Evolutionary conservation across 805 yeast species (phyloP).

Genomic region (Starmerella kuoi): DNA sequence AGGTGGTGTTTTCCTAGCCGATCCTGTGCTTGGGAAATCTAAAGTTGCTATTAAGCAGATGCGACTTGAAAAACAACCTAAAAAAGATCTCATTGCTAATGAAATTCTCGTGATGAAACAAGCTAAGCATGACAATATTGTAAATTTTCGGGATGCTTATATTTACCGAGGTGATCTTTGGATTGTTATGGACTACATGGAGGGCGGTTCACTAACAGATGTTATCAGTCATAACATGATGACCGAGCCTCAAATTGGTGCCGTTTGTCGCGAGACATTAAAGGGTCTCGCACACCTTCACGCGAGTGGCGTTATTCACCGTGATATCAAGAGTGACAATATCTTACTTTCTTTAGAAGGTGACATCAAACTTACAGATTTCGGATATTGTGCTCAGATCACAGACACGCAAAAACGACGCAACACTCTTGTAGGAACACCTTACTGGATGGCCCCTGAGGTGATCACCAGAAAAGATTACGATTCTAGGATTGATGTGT

Average conservation of each 20-base stretch:
- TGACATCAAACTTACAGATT: constrained; percentile 86
- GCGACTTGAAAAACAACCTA: constrained; percentile 89
- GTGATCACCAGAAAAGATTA: constrained; percentile 90
- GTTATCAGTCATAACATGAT: constrained; percentile 79
- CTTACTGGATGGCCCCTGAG: constrained; percentile 99
- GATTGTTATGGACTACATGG: constrained; percentile 99
- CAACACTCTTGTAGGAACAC: constrained; percentile 98
- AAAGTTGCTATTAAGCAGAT: constrained; percentile 90
- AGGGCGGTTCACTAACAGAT: constrained; percentile 93
- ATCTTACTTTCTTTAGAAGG: constrained; percentile 73
- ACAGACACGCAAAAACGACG: constrained; percentile 73
- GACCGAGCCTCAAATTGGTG: constrained; percentile 88
- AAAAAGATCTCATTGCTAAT: constrained; percentile 85
- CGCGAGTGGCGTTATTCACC: constrained; percentile 81
- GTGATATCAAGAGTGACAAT: constrained; percentile 94
- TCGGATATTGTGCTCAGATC: constrained; percentile 91
- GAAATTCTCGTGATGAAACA: constrained; percentile 95
- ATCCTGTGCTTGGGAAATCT: constrained; percentile 35
- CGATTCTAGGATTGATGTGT: constrained; percentile 92
- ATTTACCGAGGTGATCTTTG: constrained; percentile 53
- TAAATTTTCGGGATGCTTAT: constrained; percentile 82
- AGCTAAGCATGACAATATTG: constrained; percentile 79
- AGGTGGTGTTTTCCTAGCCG: constrained; percentile 83
- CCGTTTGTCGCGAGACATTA: constrained; percentile 84
- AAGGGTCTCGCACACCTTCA: constrained; percentile 80